phyloP scores from a whole-genome alignment of 2,329 filamentous ascomycete species.

The Pseudogymnoascus sp. region DNA sequence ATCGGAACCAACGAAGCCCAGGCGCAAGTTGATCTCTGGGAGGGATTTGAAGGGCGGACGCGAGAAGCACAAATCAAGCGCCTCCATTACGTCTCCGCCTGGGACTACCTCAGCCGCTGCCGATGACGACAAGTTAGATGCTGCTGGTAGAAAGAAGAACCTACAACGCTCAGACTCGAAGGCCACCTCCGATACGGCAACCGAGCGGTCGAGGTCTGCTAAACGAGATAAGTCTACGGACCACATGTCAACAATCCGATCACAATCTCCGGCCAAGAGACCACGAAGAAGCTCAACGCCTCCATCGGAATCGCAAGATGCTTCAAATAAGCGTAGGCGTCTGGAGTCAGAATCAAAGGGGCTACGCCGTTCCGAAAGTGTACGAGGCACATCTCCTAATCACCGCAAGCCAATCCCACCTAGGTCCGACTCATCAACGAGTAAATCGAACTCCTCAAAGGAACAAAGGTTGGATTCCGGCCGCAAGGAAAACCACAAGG shows the following conservation, averaged over 20 bases:
- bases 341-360: slow-evolving; percentile 38
- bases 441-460: neutral
- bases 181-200: slow-evolving; percentile 16
- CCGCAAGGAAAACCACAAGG: slow-evolving; percentile 10
- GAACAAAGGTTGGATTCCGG: neutral
- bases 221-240: slow-evolving; percentile 56
- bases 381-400: slow-evolving; percentile 24
- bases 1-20: slow-evolving; percentile 44
- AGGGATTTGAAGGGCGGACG: slow-evolving; percentile 52
- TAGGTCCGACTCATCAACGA: neutral
- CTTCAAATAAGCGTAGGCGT: slow-evolving; percentile 47
- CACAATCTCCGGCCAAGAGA: slow-evolving; percentile 48
- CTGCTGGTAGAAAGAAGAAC: neutral
- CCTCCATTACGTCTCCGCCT: slow-evolving; percentile 36
- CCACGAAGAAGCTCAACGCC: slow-evolving; percentile 44
- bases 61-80: slow-evolving; percentile 44
- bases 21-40: slow-evolving; percentile 56
- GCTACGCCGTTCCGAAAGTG: slow-evolving; percentile 18
- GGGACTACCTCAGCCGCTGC: neutral
- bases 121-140: slow-evolving; percentile 1
- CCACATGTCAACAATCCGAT: slow-evolving; percentile 37
- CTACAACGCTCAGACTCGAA: slow-evolving; percentile 1
- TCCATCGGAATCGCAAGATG: slow-evolving; percentile 46
- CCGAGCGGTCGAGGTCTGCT: slow-evolving; percentile 49
- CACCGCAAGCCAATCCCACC: slow-evolving; percentile 9